Evolutionary conservation across 106 monocot species (phyloP).

Genomic region (Ottelia alismoides): DNA sequence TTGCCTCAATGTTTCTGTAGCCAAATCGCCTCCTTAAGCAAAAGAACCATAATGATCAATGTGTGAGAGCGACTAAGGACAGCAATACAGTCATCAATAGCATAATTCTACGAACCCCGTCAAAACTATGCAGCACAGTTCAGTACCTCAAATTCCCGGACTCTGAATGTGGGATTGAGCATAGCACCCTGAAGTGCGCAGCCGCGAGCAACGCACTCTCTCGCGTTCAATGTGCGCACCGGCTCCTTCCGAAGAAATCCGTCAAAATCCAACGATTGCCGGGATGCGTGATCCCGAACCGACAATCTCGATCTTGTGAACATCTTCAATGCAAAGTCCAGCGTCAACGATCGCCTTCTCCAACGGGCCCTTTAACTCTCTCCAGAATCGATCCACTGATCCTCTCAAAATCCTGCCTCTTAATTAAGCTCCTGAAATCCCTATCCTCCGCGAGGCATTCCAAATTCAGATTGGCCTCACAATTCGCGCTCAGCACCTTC

Average conservation of each 20-base stretch:
- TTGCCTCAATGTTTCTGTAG: too few relatives aligned
- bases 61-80: too few relatives aligned
- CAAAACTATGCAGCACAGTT: too few relatives aligned
- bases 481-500: slow-evolving; percentile 78
- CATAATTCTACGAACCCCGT: too few relatives aligned
- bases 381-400: slow-evolving; percentile 55
- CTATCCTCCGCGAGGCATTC: slow-evolving; percentile 91
- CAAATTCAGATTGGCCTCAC: slow-evolving; percentile 62
- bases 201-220: slow-evolving; percentile 79
- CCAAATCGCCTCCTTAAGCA: too few relatives aligned
- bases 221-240: slow-evolving; percentile 75
- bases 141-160: slow-evolving; percentile 87
- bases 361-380: slow-evolving; percentile 40
- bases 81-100: too few relatives aligned
- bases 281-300: slow-evolving; percentile 90
- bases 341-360: slow-evolving; percentile 41
- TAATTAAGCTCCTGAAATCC: slow-evolving; percentile 64
- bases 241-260: slow-evolving; percentile 64
- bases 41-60: too few relatives aligned
- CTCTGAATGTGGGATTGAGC: slow-evolving; percentile 77
- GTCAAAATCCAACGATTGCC: slow-evolving; percentile 53
- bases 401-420: slow-evolving; percentile 74
- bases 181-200: slow-evolving; percentile 82
- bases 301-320: slow-evolving; percentile 70
- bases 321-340: slow-evolving; percentile 22